Percentiles rank a stretch among this genome's conserved stretches.
phyloP scores from a whole-genome alignment of 179 eudicot genomes.

The Silene coronaria region DNA sequence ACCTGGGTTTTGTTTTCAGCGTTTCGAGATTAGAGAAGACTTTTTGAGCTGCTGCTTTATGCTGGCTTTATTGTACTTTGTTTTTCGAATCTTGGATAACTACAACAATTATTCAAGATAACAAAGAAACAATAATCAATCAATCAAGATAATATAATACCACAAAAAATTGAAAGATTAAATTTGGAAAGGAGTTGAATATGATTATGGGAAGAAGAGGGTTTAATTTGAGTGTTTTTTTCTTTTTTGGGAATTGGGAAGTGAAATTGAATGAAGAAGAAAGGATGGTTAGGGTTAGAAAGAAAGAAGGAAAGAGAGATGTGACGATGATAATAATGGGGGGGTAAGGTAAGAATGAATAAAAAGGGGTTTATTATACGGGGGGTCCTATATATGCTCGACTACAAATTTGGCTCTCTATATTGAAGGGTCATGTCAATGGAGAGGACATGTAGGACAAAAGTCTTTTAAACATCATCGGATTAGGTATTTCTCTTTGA shows the following conservation, averaged over 20 bases:
- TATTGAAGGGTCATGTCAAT: conserved; percentile 11
- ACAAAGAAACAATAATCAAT: neutral
- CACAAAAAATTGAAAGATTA: neutral
- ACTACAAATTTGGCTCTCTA: conserved; percentile 6
- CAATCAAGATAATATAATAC: neutral
- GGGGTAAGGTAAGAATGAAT: neutral
- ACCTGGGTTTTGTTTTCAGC: neutral
- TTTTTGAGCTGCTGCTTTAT: neutral
- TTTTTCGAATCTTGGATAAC: neutral
- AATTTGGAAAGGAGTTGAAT: neutral
- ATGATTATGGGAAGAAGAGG: neutral
- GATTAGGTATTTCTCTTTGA: conserved; percentile 10
- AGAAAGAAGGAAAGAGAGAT: neutral
- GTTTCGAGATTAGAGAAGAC: neutral
- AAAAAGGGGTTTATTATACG: neutral
- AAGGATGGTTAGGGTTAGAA: conserved; percentile 12
- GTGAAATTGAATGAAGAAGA: neutral
- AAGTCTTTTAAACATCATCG: conserved; percentile 1
- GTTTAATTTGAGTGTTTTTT: neutral
- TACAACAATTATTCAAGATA: neutral
- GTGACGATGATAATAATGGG: neutral
- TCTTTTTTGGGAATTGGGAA: neutral
- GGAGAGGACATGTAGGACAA: conserved; percentile 10
- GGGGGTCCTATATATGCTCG: too few relatives aligned
- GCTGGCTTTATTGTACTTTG: neutral